Conservation (phyloP, 1,284 basidiomycete species). For the Apiotrichum mycotoxinovorans region DNA sequence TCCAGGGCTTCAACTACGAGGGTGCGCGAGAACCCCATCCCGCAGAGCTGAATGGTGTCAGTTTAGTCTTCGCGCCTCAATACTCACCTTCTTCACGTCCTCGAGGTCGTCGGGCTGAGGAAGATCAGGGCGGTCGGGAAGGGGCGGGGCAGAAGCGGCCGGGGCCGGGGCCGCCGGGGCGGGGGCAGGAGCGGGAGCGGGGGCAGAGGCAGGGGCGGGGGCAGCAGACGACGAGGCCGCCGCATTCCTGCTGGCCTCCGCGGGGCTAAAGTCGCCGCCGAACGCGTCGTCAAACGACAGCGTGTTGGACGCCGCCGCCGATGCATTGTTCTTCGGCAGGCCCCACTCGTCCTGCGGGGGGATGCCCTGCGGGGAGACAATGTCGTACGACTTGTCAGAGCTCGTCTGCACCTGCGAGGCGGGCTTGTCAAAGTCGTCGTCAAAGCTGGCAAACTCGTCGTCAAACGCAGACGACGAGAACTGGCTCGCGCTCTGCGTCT, state of each 20-base stretch:
- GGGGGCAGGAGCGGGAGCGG: not conserved
- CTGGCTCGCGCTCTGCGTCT: too few species aligned
- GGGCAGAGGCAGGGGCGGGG: too few species aligned
- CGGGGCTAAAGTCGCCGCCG: slow-evolving; percentile 43
- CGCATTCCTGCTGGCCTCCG: not conserved
- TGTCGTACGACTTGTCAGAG: slow-evolving; percentile 39
- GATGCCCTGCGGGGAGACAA: slow-evolving; percentile 29
- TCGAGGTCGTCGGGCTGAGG: slow-evolving; percentile 49
- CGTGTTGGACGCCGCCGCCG: slow-evolving; percentile 13
- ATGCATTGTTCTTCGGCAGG: not conserved
- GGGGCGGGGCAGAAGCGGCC: slow-evolving; percentile 17
- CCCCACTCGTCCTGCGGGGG: slow-evolving; percentile 30
- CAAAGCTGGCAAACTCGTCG: slow-evolving; percentile 53
- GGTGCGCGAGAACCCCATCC: slow-evolving; percentile 47
- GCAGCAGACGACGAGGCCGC: too few species aligned
- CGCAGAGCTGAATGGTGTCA: slow-evolving; percentile 37
- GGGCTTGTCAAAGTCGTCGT: slow-evolving; percentile 49
- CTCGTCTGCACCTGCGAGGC: slow-evolving; percentile 19
- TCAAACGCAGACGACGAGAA: slow-evolving; percentile 33
- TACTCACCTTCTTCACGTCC: slow-evolving; percentile 49
- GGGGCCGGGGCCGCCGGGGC: not conserved
- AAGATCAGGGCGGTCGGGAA: slow-evolving; percentile 32
- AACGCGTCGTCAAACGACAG: slow-evolving; percentile 59
- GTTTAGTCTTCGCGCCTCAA: not conserved
- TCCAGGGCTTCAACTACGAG: slow-evolving; percentile 47